phyloP scores from a whole-genome alignment of 306 rosid genomes.

The Acacia acuminata region DNA sequence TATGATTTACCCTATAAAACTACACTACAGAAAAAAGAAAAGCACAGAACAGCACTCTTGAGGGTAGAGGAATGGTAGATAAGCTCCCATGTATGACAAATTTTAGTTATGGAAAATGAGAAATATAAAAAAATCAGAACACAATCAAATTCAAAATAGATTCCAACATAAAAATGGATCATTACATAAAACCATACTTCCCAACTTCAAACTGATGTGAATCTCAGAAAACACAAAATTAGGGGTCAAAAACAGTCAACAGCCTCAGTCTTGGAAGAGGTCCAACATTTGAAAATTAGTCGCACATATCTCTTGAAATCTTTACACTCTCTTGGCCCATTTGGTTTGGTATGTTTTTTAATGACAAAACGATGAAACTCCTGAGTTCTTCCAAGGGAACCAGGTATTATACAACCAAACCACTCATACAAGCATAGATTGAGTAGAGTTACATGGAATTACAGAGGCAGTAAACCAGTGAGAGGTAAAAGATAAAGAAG shows the following conservation, averaged over 20 bases:
- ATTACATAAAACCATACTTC: conserved; percentile 26
- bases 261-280: neutral
- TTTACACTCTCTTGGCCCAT: neutral
- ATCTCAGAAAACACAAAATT: neutral
- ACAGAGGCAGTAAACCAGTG: neutral
- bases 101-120: conserved; percentile 19
- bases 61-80: conserved; percentile 7
- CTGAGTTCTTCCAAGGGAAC: neutral
- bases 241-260: neutral
- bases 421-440: neutral
- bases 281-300: neutral
- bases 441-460: neutral
- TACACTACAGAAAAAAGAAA: conserved; percentile 4
- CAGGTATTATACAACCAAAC: neutral
- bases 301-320: neutral
- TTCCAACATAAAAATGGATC: conserved; percentile 15
- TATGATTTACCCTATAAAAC: neutral
- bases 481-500: neutral
- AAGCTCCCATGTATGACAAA: conserved; percentile 5
- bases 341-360: neutral
- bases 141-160: conserved; percentile 21
- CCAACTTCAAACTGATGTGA: conserved; percentile 19
- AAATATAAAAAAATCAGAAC: conserved; percentile 19
- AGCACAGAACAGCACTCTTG: neutral
- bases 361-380: neutral